Evolutionary conservation across 169 alveolate genomes (phyloP), one percentile per base, ranked within the genome.

Genomic region (Plasmodium inui): DNA sequence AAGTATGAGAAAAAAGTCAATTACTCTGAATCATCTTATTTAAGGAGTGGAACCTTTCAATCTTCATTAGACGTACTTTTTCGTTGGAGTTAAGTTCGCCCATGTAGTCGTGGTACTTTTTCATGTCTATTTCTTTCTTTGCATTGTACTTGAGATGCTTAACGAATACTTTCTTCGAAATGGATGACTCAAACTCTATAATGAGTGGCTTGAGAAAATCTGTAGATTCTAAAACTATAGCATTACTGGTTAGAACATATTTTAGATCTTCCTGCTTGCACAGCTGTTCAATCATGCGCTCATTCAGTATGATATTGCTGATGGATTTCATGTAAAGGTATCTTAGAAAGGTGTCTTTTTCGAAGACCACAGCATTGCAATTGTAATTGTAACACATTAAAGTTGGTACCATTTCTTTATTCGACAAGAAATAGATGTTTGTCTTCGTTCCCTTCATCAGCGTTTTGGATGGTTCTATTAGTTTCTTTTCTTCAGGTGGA

Each of bases 141-240:
- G 61, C 84, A 46, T 30, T 76, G 39, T 28, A 17, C 80, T 85
- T 85, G 50, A 85, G 53, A 74, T 85, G 93, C 37, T 28, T 85
- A 50, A 85, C 93, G 9, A 85, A 85, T 50, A 85, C 41, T 8
- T 61, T 85, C 70, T 74, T 85, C 22, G 85, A 32, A 44, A 53
- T 41, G 22, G 84, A 73, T 28, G 93, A 85, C 39, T 85, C 93
- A 55, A 85, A 85, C 53, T 85, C 93, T 10, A 85, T 74, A 32
- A 85, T 85, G 1, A 85, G 79, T 17, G 93, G 93, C 80, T 85
- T 85, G 26, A 85, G 50, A 85, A 85, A 85, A 85, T 85, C 93
- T 30, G 57, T 85, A 39, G 93, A 85, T 26, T 85, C 93, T 30
- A 85, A 26, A 73, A 85, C 82, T 73, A 85, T 74, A n/a, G 93